phyloP scores from a whole-genome alignment of 2,329 filamentous ascomycete species.

The Emericellopsis cladophorae region DNA sequence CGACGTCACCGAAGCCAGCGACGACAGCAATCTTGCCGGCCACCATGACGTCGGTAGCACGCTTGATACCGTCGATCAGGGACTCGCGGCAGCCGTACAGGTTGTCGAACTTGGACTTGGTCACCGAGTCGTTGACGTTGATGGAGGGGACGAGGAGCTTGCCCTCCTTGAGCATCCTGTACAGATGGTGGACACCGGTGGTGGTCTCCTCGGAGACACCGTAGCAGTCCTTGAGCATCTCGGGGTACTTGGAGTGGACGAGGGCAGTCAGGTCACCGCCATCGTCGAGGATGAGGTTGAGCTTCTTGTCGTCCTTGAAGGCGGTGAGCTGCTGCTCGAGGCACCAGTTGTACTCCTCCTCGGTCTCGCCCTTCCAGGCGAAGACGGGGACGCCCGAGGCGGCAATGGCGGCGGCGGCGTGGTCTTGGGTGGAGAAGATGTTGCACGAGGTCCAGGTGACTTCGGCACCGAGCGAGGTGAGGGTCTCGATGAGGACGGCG shows the following conservation, averaged over 20 bases:
- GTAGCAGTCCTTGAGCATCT: conserved; percentile 96
- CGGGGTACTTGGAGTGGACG: conserved; percentile 96
- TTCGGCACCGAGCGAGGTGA: conserved; percentile 88
- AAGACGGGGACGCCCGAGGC: conserved; percentile 82
- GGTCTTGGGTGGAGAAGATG: conserved; percentile 99
- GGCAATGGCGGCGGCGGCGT: conserved; percentile 94
- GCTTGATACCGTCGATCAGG: conserved; percentile 98
- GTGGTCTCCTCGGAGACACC: conserved; percentile 99
- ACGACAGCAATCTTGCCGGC: conserved; percentile 97
- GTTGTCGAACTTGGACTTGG: conserved; percentile 99
- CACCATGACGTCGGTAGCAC: conserved; percentile 99
- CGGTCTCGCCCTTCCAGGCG: conserved; percentile 79
- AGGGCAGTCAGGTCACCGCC: conserved; percentile 94
- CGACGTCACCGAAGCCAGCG: conserved; percentile 96
- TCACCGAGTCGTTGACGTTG: conserved; percentile 99
- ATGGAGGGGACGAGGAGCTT: conserved; percentile 86
- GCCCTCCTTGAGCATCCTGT: conserved; percentile 90
- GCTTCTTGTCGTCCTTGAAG: conserved; percentile 93
- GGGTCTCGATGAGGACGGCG: conserved; percentile 96
- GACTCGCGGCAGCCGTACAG: conserved; percentile 98
- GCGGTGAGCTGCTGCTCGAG: conserved; percentile 93
- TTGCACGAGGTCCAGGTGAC: conserved; percentile 99
- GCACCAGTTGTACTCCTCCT: conserved; percentile 99
- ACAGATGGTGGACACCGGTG: conserved; percentile 98
- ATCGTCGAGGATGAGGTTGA: conserved; percentile 98